Evolutionary conservation across 2,329 filamentous ascomycete species (phyloP), one percentile per base, ranked within the genome.

Genomic region (Pseudogymnoascus sp.): DNA sequence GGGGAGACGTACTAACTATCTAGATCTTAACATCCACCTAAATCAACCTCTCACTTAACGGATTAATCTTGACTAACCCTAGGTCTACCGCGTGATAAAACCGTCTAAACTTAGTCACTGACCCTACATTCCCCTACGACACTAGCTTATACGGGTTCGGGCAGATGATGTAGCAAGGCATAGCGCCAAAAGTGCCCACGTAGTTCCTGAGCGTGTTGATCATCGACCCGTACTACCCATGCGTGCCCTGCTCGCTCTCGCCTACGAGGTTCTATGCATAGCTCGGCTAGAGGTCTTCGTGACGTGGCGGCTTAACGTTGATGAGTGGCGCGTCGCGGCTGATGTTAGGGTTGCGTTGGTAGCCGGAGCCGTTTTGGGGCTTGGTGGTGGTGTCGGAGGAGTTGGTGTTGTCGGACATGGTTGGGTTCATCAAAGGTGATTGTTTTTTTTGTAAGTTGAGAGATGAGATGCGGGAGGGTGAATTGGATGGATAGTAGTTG

Each of bases 1-100:
- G 10, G 31, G 31, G 41, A 19, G 66, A 77, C 79, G 64, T 77
- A 81, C 79, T 82, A 76, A 96, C 92, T 69, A 96, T 97, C 80
- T 99, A 95, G 71, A 98, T 97, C 86, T 98, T 99, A 79, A 99
- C 95, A 76, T 99, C 95, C 74, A 99, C 89, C 72, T 96, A 91
- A 70, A 92, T 88, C 45, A 99, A 83, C 65, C 83, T 85, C 81
- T 99, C 95, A 72, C 90, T 93, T 63, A 98, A 86, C 2, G 93
- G 93, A 80, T 99, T 99, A 82, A 99, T 88, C 81, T 96, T 96
- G 77, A 98, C 92, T 34, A 99, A 87, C 75, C 95, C 95, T 2
- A 95, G 95, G 76, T 99, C 95, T 69, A 98, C 93, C 10, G 95
- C 92, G 77, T 93, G 90, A 77, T 96, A 91, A 79, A 99, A 98